Conservation (phyloP, 169 alveolate species). For the Plasmodium sp. region DNA sequence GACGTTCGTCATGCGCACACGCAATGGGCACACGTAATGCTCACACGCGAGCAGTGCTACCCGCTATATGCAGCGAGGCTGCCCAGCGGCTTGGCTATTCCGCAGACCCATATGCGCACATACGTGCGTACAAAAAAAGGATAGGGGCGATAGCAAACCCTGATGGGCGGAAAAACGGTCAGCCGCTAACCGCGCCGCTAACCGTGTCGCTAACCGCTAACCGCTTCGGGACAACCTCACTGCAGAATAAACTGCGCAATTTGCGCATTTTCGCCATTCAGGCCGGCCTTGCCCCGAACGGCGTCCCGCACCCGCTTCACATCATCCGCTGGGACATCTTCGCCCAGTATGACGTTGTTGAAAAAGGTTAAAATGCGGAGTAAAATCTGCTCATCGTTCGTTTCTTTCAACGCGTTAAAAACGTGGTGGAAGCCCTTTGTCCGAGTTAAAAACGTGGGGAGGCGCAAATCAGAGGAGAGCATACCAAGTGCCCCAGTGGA, state of each 20-base stretch:
- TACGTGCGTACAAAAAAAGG: background rate
- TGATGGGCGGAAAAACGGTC: background rate
- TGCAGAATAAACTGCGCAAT: conserved; percentile 51
- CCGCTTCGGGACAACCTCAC: background rate
- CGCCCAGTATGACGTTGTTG: conserved; percentile 53
- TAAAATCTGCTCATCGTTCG: conserved; percentile 49
- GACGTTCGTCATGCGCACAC: background rate
- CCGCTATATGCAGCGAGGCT: background rate
- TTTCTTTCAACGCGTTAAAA: conserved; percentile 42
- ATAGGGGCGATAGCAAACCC: background rate
- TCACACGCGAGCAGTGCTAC: background rate
- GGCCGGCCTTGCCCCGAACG: conserved; percentile 20
- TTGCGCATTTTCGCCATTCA: conserved; percentile 61
- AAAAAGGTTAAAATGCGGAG: conserved; percentile 69
- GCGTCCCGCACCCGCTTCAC: conserved; percentile 6
- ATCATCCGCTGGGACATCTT: conserved; percentile 20
- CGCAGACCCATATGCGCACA: background rate
- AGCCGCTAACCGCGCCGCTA: background rate
- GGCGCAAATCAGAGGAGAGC: conserved; percentile 64
- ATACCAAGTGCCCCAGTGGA: conserved; percentile 71
- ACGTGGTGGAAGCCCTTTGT: conserved; percentile 41
- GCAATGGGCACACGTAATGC: background rate
- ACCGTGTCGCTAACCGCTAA: no score
- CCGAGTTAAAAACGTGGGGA: conserved; percentile 44
- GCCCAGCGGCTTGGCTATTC: background rate